Conservation (phyloP, 108 stramenopile species). For the Licmophora abbreviata region DNA sequence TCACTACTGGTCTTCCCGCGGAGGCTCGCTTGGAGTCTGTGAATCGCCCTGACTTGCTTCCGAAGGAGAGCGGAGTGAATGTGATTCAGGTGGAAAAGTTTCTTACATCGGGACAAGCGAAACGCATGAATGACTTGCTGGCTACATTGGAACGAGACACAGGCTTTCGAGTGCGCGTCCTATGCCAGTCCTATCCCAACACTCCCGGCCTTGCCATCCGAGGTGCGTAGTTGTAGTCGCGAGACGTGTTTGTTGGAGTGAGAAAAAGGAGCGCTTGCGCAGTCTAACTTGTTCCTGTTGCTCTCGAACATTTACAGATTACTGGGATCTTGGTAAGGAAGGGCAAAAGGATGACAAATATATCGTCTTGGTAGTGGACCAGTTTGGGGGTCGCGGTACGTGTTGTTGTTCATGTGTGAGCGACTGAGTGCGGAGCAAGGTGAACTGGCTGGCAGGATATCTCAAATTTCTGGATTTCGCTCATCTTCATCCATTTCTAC, state of each 20-base stretch:
- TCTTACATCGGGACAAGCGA: constrained; percentile 72
- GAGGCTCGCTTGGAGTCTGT: constrained; percentile 73
- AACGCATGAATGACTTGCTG: constrained; percentile 59
- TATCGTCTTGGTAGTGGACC: constrained; percentile 76
- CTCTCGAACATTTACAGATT: too few species aligned
- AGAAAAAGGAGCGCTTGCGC: constrained; percentile 13
- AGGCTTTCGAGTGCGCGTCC: constrained; percentile 64
- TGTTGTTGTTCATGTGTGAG: background rate
- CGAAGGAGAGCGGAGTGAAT: constrained; percentile 48
- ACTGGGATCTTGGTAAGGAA: constrained; percentile 85
- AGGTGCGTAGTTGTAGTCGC: background rate
- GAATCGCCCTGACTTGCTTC: constrained; percentile 79
- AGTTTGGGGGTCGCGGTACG: constrained; percentile 70
- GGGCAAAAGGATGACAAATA: constrained; percentile 86
- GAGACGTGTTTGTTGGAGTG: background rate
- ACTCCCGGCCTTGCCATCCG: constrained; percentile 60
- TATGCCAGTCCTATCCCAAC: constrained; percentile 81
- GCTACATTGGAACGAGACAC: constrained; percentile 63
- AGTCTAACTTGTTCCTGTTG: too few species aligned
- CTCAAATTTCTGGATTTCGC: background rate
- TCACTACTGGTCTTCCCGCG: constrained; percentile 35
- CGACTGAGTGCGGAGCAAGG: background rate
- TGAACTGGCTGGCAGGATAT: too few species aligned
- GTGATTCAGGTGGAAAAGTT: constrained; percentile 84
- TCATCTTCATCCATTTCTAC: background rate